Percentiles rank a stretch among this genome's conserved stretches.
Evolutionary conservation across 345 rosid species (phyloP).

Genomic region (Isatis tinctoria): DNA sequence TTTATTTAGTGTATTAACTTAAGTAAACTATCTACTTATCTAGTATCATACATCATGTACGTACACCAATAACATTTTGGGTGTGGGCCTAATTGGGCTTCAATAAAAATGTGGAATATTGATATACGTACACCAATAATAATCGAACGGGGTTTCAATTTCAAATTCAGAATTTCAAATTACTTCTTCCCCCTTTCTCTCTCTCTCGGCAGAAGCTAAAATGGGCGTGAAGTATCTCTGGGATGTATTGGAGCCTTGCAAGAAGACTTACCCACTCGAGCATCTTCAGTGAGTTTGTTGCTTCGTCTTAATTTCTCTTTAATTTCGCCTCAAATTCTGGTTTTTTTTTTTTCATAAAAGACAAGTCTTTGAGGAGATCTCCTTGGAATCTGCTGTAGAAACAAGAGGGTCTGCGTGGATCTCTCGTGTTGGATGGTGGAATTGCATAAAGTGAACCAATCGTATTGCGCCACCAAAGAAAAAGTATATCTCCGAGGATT

Average conservation of each 20-base stretch:
- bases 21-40: too few relatives aligned
- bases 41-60: too few relatives aligned
- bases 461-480: constrained; percentile 48
- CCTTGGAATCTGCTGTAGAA: constrained; percentile 35
- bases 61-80: not conserved
- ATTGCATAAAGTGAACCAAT: constrained; percentile 61
- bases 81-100: not conserved
- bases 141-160: not conserved
- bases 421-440: constrained; percentile 97
- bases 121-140: not conserved
- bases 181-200: not conserved
- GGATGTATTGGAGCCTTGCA: constrained; percentile 88
- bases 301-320: not conserved
- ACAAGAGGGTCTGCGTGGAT: constrained; percentile 87
- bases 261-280: constrained; percentile 78
- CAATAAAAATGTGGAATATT: not conserved
- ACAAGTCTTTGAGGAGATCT: not conserved
- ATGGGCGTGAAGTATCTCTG: constrained; percentile 94
- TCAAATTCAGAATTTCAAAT: constrained; percentile 9
- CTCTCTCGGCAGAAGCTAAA: not conserved
- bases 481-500: constrained; percentile 67
- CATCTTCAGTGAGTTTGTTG: constrained; percentile 57
- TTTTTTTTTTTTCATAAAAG: not conserved
- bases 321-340: not conserved
- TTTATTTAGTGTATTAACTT: too few relatives aligned